phyloP scores from a whole-genome alignment of 495 filamentous ascomycete genomes.

The Hyaloscypha finlandica region DNA sequence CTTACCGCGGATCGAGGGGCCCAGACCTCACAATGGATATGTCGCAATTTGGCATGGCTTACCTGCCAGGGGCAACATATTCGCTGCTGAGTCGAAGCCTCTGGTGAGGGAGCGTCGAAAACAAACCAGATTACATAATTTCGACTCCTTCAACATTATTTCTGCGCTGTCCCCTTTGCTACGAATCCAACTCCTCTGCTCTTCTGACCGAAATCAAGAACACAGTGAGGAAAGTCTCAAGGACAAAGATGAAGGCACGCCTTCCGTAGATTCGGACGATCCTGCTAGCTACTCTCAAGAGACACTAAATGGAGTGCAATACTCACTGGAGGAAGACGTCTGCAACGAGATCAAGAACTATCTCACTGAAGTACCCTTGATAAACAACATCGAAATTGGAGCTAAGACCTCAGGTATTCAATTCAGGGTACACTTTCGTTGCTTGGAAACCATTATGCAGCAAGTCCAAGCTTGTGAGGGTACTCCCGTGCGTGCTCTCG shows the following conservation, averaged over 20 bases:
- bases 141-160: conserved; percentile 21
- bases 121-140: conserved; percentile 10
- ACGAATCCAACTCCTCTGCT: conserved; percentile 17
- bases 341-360: conserved; percentile 18
- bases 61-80: conserved; percentile 4
- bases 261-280: conserved; percentile 5
- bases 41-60: conserved; percentile 16
- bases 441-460: conserved; percentile 12
- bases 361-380: not conserved
- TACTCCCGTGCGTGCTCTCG: not conserved
- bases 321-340: conserved; percentile 19
- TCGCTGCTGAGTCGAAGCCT: conserved; percentile 13
- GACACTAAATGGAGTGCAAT: conserved; percentile 15
- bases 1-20: not conserved
- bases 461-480: not conserved
- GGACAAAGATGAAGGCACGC: conserved; percentile 1
- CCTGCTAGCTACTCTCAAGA: conserved; percentile 11
- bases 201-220: conserved; percentile 1
- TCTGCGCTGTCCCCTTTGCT: conserved; percentile 9
- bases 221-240: not conserved
- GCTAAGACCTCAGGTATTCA: not conserved
- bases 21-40: not conserved
- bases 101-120: conserved; percentile 1
- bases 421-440: conserved; percentile 16
- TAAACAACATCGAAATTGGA: conserved; percentile 16